These are phyloP conservation scores for Acer campestre DNA, from an alignment of 345 rosid genomes.

Conservation along the genomic window DNA sequence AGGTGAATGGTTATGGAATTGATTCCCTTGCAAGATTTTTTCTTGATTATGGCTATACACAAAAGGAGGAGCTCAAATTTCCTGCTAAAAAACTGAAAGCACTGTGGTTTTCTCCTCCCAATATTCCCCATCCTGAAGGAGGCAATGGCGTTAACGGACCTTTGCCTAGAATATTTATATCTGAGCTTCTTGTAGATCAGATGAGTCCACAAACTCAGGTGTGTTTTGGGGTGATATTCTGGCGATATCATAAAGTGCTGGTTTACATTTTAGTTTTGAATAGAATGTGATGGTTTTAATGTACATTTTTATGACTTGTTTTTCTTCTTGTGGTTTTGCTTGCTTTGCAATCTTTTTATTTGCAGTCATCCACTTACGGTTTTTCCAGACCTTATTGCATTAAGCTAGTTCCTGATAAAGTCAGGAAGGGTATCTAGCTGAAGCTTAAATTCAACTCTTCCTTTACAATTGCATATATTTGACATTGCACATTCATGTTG, in stretches of 20 bases:
- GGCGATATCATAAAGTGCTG: not conserved
- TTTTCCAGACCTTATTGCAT: not conserved
- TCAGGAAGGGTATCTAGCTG: not conserved
- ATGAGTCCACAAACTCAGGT: constrained; percentile 82
- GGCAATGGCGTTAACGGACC: constrained; percentile 75
- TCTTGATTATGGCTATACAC: constrained; percentile 82
- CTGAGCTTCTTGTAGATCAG: constrained; percentile 88
- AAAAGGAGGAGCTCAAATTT: constrained; percentile 72
- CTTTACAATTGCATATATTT: not conserved
- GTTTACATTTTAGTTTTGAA: not conserved
- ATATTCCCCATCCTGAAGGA: constrained; percentile 29
- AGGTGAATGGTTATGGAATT: constrained; percentile 85
- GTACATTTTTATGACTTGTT: not conserved
- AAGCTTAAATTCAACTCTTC: not conserved
- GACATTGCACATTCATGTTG: constrained; percentile 2
- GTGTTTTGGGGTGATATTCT: not conserved
- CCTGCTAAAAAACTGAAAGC: constrained; percentile 93
- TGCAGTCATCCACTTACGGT: not conserved
- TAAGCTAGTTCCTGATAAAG: not conserved
- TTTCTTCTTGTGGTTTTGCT: not conserved
- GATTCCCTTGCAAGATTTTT: constrained; percentile 76
- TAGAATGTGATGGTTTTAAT: constrained; percentile 2
- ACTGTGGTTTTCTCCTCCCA: constrained; percentile 92
- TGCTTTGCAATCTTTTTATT: not conserved
- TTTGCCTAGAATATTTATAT: constrained; percentile 82